Evolutionary conservation across 257 asterid species (phyloP).

Genomic region (Solanum stenotomum): DNA sequence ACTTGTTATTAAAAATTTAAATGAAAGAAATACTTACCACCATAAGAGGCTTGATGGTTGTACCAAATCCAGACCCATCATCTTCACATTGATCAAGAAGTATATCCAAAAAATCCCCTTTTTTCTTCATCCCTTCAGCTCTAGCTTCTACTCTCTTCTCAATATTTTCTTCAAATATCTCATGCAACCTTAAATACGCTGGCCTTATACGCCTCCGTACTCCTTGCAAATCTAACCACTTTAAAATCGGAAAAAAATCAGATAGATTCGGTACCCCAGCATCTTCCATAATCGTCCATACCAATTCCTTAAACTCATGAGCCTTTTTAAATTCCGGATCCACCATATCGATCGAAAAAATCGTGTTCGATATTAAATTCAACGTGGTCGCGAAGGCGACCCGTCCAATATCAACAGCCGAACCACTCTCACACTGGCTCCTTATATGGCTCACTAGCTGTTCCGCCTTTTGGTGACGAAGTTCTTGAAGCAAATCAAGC

Average conservation of each 20-base stretch:
- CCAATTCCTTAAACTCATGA: not conserved
- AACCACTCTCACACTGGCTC: not conserved
- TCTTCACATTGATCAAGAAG: constrained; percentile 1
- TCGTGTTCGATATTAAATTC: not conserved
- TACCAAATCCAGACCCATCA: constrained; percentile 2
- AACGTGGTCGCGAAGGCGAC: not conserved
- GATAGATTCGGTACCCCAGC: not conserved
- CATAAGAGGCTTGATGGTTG: constrained; percentile 2
- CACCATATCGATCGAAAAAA: not conserved
- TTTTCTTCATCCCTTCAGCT: not conserved
- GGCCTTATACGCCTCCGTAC: not conserved
- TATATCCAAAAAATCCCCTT: constrained; percentile 1
- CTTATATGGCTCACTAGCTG: not conserved
- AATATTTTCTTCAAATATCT: not conserved
- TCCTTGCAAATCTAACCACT: not conserved
- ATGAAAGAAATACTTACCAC: not conserved
- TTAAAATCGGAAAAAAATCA: not conserved
- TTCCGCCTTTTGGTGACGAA: not conserved
- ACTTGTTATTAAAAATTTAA: too few relatives aligned
- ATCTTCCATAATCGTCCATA: not conserved
- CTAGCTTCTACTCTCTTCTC: not conserved
- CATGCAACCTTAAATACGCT: not conserved
- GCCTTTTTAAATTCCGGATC: not conserved
- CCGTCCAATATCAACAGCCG: not conserved
- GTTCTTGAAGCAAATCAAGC: not conserved